Percentiles rank a stretch among this genome's conserved stretches.
Evolutionary conservation across 2,329 filamentous ascomycete species (phyloP).

Genomic region (Cytospora piceae): DNA sequence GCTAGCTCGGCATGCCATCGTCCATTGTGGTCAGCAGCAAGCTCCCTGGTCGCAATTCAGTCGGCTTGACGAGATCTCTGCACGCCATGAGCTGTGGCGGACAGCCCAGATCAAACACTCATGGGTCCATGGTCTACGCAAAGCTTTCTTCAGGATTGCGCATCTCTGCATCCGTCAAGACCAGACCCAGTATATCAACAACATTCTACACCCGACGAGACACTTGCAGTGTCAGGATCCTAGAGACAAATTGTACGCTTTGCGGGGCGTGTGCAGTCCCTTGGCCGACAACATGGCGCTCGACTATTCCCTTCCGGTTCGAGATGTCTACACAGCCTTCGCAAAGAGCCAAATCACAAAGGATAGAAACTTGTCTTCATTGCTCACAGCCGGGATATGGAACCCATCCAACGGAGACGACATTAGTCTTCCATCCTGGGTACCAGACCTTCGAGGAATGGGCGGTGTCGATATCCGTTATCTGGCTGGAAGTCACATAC

Average conservation of each 20-base stretch:
- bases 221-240: slow-evolving; percentile 4
- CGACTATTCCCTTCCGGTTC: neutral
- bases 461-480: too few species aligned
- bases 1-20: neutral
- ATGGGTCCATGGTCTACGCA: neutral
- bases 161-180: neutral
- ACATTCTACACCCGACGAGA: slow-evolving; percentile 1
- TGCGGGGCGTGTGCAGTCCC: neutral
- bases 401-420: neutral
- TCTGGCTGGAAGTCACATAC: too few species aligned
- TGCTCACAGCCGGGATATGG: neutral
- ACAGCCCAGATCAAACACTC: neutral
- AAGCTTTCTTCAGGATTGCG: neutral
- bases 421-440: slow-evolving; percentile 9
- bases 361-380: neutral
- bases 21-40: neutral
- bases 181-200: neutral
- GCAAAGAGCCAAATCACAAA: neutral
- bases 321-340: neutral
- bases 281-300: neutral
- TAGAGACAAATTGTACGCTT: slow-evolving; percentile 4
- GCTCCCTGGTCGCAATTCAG: neutral
- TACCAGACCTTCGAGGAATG: neutral
- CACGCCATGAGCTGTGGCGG: neutral
- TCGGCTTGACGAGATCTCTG: neutral